Percentiles rank a stretch among this genome's conserved stretches.
phyloP scores from a whole-genome alignment of 2,329 filamentous ascomycete species.

The Pseudogymnoascus sp. region DNA sequence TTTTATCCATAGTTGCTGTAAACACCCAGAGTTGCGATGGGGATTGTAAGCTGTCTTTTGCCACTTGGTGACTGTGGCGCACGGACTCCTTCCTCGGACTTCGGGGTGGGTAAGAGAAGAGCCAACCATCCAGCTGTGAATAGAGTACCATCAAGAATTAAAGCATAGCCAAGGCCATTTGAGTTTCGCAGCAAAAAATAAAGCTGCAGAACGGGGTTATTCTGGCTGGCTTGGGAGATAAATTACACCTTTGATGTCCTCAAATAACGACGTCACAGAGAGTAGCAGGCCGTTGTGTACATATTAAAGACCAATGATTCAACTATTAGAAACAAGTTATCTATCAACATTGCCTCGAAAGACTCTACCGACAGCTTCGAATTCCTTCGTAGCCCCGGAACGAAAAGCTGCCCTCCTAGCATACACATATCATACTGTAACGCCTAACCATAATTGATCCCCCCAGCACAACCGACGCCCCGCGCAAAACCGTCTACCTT shows the following conservation, averaged over 20 bases:
- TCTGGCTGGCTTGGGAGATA: no score
- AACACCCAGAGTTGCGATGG: neutral
- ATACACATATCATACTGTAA: neutral
- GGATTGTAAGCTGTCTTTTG: neutral
- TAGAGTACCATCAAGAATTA: neutral
- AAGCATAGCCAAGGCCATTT: neutral
- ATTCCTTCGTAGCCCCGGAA: neutral
- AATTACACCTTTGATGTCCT: no score
- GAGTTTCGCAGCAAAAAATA: neutral
- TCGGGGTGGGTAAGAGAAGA: no score
- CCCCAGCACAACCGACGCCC: neutral
- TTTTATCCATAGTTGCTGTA: neutral
- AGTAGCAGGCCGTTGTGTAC: neutral
- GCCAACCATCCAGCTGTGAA: neutral
- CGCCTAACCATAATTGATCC: neutral
- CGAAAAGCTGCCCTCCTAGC: neutral
- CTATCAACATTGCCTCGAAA: neutral
- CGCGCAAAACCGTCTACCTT: conserved; percentile 12
- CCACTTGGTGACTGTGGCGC: neutral
- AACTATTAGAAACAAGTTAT: conserved; percentile 2
- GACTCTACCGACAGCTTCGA: neutral
- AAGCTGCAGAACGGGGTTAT: neutral
- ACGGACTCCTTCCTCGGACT: neutral
- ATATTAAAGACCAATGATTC: neutral
- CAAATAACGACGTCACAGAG: neutral